Base-by-base conservation (phyloP, 306 rosid species). In the Ziziphus jujuba region DNA sequence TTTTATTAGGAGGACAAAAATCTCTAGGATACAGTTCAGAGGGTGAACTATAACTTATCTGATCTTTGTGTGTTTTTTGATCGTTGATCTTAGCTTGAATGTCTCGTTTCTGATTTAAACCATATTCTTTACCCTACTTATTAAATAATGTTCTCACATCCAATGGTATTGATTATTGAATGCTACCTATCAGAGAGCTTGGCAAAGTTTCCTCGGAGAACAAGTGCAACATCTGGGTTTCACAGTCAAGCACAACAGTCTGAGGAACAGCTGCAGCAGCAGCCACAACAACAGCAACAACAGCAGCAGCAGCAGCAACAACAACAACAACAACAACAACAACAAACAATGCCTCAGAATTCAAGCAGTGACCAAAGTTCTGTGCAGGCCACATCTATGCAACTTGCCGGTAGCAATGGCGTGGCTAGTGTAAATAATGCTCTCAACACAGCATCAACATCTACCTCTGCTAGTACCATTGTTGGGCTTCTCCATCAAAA, bases 401-500 rank as follows among this genome's bases (percentile, higher is more conserved):
- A 86, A 82, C 83, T 92, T 48, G 74, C 86, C 53, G 86, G 78
- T 63, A 80, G 78, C 82, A 93, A 87, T 79, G 96, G 99, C 54
- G 76, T 87, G 81, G 80, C 84, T 79, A 80, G 80, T 75, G 89
- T 88, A 79, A 90, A 82, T 87, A 90, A 81, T 63, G 43, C 73
- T 64, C 77, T 79, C 69, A 88, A 80, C 78, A 45, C 90, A 44
- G 90, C 90, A 40, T 80, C 97, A 56, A 75, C 97, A 65, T 73
- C 97, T 22, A 78, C 96, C 70, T 75, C 90, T 61, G 74, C 96
- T 50, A 95, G 96, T 82, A 90, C 99, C 65, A 95, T 95, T 63
- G 99, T 80, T 67, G 99, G 99, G 55, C 92, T 95, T 70, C 92
- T 95, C 56, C 97, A 90, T 75, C 99, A 95, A 68, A 91, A 95